These are phyloP conservation scores for Kazachstania sp. DNA, from an alignment of 1,139 yeast genomes.

Conservation along the genomic window DNA sequence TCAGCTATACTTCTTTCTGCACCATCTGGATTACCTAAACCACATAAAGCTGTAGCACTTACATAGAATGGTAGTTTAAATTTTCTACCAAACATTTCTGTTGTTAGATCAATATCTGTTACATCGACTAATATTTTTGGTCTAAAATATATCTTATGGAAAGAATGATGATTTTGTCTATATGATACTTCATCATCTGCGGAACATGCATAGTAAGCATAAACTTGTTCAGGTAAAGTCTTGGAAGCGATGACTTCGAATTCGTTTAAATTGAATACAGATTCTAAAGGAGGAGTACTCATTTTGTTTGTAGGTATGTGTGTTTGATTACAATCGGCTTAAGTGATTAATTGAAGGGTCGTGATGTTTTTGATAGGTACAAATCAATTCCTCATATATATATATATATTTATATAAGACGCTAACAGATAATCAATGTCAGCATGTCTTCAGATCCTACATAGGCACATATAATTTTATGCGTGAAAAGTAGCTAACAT, in stretches of 20 bases:
- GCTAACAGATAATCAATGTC: too few species aligned
- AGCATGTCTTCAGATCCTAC: too few species aligned
- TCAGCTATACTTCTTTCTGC: slow-evolving; percentile 72
- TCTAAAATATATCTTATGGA: slow-evolving; percentile 72
- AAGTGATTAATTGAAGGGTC: too few species aligned
- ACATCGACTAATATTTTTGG: slow-evolving; percentile 67
- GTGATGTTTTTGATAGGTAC: too few species aligned
- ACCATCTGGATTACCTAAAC: slow-evolving; percentile 61
- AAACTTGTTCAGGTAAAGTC: slow-evolving; percentile 63
- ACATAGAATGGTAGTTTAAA: slow-evolving; percentile 62
- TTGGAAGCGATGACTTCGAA: slow-evolving; percentile 79
- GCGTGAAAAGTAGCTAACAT: too few species aligned
- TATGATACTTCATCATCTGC: slow-evolving; percentile 85
- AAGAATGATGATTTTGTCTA: slow-evolving; percentile 82
- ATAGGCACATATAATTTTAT: too few species aligned
- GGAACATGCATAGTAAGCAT: slow-evolving; percentile 89
- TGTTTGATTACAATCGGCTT: too few species aligned
- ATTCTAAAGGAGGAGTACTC: slow-evolving; percentile 27
- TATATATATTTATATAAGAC: too few species aligned
- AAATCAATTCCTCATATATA: too few species aligned
- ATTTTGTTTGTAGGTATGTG: too few species aligned
- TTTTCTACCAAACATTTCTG: slow-evolving; percentile 45
- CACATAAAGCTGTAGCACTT: slow-evolving; percentile 73
- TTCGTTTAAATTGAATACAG: slow-evolving; percentile 27
- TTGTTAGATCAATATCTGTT: slow-evolving; percentile 41